Percentiles rank a stretch among this genome's conserved stretches.
These are phyloP conservation scores for Starmerella gropengiesseri DNA, from an alignment of 805 yeast species.

Conservation along the genomic window DNA sequence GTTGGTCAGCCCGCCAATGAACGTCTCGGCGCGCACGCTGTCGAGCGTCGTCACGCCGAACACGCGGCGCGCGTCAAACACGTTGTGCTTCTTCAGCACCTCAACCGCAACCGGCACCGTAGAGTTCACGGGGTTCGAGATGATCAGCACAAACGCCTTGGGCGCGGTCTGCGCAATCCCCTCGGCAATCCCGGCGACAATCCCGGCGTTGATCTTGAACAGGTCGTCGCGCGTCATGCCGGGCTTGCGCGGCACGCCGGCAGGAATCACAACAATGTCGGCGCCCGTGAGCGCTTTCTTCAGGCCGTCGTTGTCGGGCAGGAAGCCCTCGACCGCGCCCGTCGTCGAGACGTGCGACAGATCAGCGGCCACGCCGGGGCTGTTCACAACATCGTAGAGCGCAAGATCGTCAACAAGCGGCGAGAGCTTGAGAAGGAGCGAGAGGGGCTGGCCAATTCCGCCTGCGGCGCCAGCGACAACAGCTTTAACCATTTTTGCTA, in stretches of 20 bases:
- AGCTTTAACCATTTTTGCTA: conserved; percentile 51
- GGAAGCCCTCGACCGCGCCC: conserved; percentile 46
- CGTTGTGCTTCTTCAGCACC: conserved; percentile 55
- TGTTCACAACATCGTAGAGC: conserved; percentile 72
- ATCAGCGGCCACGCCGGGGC: conserved; percentile 83
- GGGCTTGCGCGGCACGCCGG: conserved; percentile 88
- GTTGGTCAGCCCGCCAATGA: conserved; percentile 47
- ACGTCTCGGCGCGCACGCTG: conserved; percentile 76
- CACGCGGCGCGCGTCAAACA: conserved; percentile 58
- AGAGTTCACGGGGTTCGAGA: conserved; percentile 90
- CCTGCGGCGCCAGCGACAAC: conserved; percentile 78
- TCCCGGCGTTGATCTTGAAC: conserved; percentile 73
- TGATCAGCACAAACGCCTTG: conserved; percentile 64
- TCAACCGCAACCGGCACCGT: conserved; percentile 84
- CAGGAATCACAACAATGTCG: conserved; percentile 81
- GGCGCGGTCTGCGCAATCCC: conserved; percentile 66
- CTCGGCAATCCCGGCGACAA: conserved; percentile 60
- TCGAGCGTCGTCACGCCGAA: conserved; percentile 88
- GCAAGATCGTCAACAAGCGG: conserved; percentile 55
- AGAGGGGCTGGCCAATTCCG: conserved; percentile 89
- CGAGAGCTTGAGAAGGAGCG: conserved; percentile 64
- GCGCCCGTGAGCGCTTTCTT: conserved; percentile 62
- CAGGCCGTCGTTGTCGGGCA: conserved; percentile 54
- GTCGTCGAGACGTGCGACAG: conserved; percentile 71
- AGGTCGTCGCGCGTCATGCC: conserved; percentile 91